A percentile compares a stretch with the other conserved stretches of the same genome.
Conservation (phyloP, 2,329 filamentous ascomycete genomes). For the Incumbomyces lentus region DNA sequence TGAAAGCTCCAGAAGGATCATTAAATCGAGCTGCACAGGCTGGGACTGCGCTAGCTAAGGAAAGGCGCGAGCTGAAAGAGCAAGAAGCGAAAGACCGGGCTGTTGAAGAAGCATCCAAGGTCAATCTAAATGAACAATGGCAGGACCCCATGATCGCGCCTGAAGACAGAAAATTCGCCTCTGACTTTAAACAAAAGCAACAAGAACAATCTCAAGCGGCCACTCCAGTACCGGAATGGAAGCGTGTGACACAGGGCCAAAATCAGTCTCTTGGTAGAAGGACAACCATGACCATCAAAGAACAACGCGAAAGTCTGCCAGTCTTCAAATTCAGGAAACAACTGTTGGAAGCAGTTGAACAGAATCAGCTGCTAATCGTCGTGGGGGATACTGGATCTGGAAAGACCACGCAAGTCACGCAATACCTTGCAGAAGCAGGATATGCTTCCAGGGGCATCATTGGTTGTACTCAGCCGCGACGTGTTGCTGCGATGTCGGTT, state of each 20-base stretch:
- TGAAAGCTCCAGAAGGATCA: slow-evolving; percentile 96
- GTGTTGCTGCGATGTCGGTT: slow-evolving; percentile 97
- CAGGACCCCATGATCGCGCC: slow-evolving; percentile 89
- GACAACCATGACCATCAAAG: slow-evolving; percentile 84
- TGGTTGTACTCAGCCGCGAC: slow-evolving; percentile 88
- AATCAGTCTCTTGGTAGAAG: slow-evolving; percentile 75
- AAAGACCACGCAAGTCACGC: slow-evolving; percentile 94
- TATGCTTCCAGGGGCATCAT: slow-evolving; percentile 84
- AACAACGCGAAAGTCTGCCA: slow-evolving; percentile 81
- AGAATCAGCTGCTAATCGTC: slow-evolving; percentile 88
- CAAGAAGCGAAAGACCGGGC: slow-evolving; percentile 73
- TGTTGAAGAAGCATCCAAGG: slow-evolving; percentile 63
- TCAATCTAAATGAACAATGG: slow-evolving; percentile 85
- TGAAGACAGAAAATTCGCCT: slow-evolving; percentile 78
- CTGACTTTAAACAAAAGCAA: slow-evolving; percentile 64
- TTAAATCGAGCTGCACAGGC: slow-evolving; percentile 95
- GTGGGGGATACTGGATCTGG: slow-evolving; percentile 95
- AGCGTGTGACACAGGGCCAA: slow-evolving; percentile 67
- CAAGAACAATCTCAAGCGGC: slow-evolving; percentile 44
- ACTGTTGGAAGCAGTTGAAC: slow-evolving; percentile 72
- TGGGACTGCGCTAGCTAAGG: slow-evolving; percentile 76
- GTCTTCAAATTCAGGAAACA: slow-evolving; percentile 82
- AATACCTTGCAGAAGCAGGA: slow-evolving; percentile 91
- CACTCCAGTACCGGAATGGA: slow-evolving; percentile 83
- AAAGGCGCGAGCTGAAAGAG: slow-evolving; percentile 77